Evolutionary conservation across 2,329 filamentous ascomycete species (phyloP), one percentile per base, ranked within the genome.

Genomic region (Colletotrichum eleusines): DNA sequence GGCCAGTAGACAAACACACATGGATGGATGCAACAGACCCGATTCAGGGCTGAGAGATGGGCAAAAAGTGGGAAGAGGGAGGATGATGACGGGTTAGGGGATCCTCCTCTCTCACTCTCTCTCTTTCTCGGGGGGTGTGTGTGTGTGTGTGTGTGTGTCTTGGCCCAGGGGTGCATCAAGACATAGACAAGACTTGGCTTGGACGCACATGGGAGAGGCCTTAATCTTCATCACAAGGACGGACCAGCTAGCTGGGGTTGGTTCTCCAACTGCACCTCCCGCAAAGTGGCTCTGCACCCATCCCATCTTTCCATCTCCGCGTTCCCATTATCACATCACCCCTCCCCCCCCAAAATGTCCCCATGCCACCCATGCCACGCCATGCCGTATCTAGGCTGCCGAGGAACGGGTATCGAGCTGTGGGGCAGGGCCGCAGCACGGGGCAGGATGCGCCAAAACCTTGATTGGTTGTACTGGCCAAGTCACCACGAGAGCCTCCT

Each of bases 391-490:
- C 35, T 66, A 51, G 63, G 63, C 20, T 5, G 51, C 51, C 51
- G 51, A 50, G 42, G 58, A 31, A 60, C 58, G 58, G 58, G 58
- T 61, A 61, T 61, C 58, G 42, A 61, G 31, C 57, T 5, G 35
- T 18, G 20, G 42, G 42, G 42, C 1, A 16, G 42, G 58, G 42
- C 58, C 42, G 42, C 28, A 60, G 65, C 66, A 59, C 53, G 66
- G 66, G 53, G 46, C 69, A 72, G 61, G 69, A 65, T 72, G 61
- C 50, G 72, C 66, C 69, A 72, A 70, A 69, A 73, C 72, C 54
- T 72, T 63, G 57, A 66, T 69, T 71, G 61, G 66, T 71, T 66
- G 72, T 73, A 72, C 66, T 59, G 53, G 38, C 62, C 63, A 61
- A 72, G 72, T 73, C 70, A 63, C 58, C 35, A 20, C n/a, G 44